Base-by-base conservation (phyloP, 306 rosid species). In the Prunus padus region DNA sequence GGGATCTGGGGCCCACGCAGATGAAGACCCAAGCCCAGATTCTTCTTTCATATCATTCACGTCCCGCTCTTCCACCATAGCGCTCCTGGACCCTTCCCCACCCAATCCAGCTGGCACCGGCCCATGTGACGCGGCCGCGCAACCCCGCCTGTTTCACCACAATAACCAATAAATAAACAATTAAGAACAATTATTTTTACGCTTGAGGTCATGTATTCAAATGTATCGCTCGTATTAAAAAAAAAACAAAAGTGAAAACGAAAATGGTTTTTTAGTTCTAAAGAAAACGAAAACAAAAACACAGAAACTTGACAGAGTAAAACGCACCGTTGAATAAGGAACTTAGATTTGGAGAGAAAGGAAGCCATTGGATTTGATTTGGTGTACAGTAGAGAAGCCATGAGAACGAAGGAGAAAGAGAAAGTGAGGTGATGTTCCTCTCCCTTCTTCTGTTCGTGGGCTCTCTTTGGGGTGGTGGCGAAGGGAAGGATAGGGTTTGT, bases 1-100 rank as follows among this genome's bases (percentile, higher is more conserved):
- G 16, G 94, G 91, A 47, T 87, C 87, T 0, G 89, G 89, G 65
- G 65, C 83, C 94, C 94, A 85, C 9, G 80, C 80, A 2, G 81
- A 74, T 1, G 88, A 61, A n/a, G 79, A 8, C 16, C n/a, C 11
- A 8, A 13, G 67, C 51, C 66, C 84, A 3, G 77, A 75, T 3
- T 46, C 60, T 15, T 44, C 76, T 11, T 57, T 73, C 2, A 28
- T 52, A 68, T 22, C 45, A 30, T 30, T 62, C 2, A 19, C 49
- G n/a, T 31, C 49, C 51, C 37, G 18, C 22, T 79, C 88, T 57
- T 80, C 79, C 51, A 80, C 77, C 75, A 69, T 55, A 22, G 64
- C 64, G 19, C 61, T 67, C 57, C 30, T 71, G 8, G 70, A 57
- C 71, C 79, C 75, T 5, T 72, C 70, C 64, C 56, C 28, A 13